Evolutionary conservation across 768 basidiomycete genomes (phyloP).

Genomic region (Trametes villosa): DNA sequence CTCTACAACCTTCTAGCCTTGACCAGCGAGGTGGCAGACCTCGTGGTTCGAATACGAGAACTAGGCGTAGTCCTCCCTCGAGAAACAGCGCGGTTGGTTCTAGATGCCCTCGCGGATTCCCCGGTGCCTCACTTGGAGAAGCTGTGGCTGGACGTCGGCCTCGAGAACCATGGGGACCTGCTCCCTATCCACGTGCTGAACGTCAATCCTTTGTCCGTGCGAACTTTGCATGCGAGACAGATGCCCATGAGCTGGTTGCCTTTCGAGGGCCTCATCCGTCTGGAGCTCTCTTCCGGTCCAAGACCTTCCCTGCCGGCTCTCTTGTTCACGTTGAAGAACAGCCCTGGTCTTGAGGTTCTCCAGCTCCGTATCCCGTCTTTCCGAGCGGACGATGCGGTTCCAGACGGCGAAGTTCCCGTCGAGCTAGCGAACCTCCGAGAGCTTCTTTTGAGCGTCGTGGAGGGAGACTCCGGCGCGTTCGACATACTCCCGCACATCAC

Average conservation of each 20-base stretch:
- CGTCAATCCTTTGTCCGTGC: slow-evolving; percentile 1
- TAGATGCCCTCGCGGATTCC: not conserved
- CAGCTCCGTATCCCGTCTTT: not conserved
- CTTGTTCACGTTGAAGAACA: slow-evolving; percentile 5
- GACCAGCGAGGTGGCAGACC: slow-evolving; percentile 1
- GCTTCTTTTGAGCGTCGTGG: not conserved
- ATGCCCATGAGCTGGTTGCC: not conserved
- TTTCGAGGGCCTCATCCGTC: slow-evolving; percentile 2
- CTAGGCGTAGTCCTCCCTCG: not conserved
- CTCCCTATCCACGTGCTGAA: not conserved
- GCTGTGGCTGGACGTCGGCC: not conserved
- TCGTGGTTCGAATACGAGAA: slow-evolving; percentile 3
- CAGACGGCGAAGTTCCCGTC: not conserved
- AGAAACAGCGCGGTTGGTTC: not conserved
- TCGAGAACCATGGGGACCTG: too few species aligned
- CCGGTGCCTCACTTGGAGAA: not conserved
- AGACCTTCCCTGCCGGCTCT: not conserved
- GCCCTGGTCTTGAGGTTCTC: slow-evolving; percentile 1
- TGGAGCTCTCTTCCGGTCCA: slow-evolving; percentile 1
- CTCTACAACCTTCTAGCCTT: slow-evolving; percentile 4
- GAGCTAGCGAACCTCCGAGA: not conserved
- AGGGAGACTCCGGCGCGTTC: not conserved
- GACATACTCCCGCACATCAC: slow-evolving; percentile 3
- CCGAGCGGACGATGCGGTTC: not conserved
- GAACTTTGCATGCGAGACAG: not conserved